Base-by-base conservation (phyloP, 2,329 filamentous ascomycete genomes). In the Colletotrichum sublineola region DNA sequence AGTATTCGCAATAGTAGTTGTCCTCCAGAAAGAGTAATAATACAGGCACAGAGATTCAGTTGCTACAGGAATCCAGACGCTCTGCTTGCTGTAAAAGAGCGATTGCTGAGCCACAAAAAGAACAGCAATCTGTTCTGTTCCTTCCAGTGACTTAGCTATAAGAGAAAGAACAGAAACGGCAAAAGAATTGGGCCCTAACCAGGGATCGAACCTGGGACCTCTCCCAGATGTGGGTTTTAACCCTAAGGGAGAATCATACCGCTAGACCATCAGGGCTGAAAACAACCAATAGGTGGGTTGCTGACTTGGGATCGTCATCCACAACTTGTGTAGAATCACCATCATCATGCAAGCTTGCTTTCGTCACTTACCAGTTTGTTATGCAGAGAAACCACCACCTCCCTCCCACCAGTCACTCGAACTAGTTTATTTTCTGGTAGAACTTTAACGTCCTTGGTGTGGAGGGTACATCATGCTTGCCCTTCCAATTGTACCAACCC, bases 181-280 rank as follows among this genome's bases (percentile, higher is more conserved):
- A 68, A 68, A 65, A 68, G 14, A 11, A 11, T 2, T 15, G 24
- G 67, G 67, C 67, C 67, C 67, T 68, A 65, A 68, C 67, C 67
- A 68, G 67, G 67, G 62, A 65, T 68, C 67, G 67, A 68, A 68
- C 67, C 67, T 68, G 67, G 67, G 67, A 68, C 67, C 67, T 68
- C 67, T 68, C 67, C 67, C 67, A 68, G 1, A 1, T 0, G 1
- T 15, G 50, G 44, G 9, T 2, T 1, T 12, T 42, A 63, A 42
- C 67, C 67, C 67, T 65, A 68, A 68, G 67, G 61, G 67, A 68
- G 67, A 68, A 68, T 68, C 67, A 68, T 68, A 68, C 67, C 67
- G 67, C 67, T 68, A 68, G 67, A 65, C 67, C 67, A 68, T 68
- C 67, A 68, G 67, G 67, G 67, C 67, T 18, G 2, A 3, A 0